Evolutionary conservation across 495 filamentous ascomycete species (phyloP).

Genomic region (Patellaria atrata): DNA sequence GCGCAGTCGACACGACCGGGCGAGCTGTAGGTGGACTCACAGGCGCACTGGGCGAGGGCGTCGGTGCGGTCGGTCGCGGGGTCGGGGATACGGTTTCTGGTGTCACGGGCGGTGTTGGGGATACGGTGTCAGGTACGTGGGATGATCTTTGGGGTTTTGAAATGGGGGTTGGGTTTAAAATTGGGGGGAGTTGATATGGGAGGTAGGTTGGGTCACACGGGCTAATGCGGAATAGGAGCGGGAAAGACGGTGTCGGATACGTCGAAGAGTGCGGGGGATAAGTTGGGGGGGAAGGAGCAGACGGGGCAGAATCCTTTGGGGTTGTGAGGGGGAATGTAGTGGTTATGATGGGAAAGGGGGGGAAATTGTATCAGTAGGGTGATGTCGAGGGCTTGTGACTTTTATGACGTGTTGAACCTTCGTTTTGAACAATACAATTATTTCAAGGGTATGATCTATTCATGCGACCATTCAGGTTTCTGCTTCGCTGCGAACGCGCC

Average conservation of each 20-base stretch:
- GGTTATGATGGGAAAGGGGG: too few species aligned
- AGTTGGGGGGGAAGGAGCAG: constrained; percentile 29
- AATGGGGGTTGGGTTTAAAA: background rate
- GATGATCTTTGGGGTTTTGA: constrained; percentile 8
- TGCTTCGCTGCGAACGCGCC: constrained; percentile 87
- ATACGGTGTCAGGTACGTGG: constrained; percentile 14
- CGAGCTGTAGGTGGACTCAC: constrained; percentile 43
- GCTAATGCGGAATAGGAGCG: constrained; percentile 2
- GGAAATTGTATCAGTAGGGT: too few species aligned
- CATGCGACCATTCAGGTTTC: constrained; percentile 79
- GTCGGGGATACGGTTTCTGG: constrained; percentile 7
- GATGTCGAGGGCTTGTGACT: too few species aligned
- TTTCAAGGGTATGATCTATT: too few species aligned
- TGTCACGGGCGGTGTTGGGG: constrained; percentile 15
- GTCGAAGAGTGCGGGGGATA: constrained; percentile 26
- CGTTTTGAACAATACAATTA: too few species aligned
- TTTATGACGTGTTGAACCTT: too few species aligned
- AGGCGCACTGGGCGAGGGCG: constrained; percentile 35
- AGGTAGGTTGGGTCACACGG: background rate
- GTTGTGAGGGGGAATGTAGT: too few species aligned
- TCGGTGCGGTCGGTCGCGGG: constrained; percentile 24
- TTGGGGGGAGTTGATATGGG: background rate
- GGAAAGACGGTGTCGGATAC: constrained; percentile 16
- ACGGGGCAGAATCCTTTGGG: constrained; percentile 11
- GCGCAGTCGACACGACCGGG: constrained; percentile 41